Evolutionary conservation across 768 basidiomycete genomes (phyloP).

Genomic region (Hygrophoropsis aurantiaca): DNA sequence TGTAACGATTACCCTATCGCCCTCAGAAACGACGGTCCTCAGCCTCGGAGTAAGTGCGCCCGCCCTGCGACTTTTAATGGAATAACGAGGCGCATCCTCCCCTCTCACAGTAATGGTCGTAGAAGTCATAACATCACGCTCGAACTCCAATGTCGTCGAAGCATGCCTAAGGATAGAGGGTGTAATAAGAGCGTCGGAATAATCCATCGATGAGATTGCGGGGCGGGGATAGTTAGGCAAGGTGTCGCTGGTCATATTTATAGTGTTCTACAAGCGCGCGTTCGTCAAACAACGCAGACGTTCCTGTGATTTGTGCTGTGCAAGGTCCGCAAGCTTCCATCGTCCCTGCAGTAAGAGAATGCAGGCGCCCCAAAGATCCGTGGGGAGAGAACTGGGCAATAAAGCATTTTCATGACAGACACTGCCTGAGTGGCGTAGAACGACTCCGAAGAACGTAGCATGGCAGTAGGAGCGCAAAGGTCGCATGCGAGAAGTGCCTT

Average conservation of each 20-base stretch:
- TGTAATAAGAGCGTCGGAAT: background rate
- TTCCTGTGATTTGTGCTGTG: background rate
- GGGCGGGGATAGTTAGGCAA: too few species aligned
- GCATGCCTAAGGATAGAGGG: background rate
- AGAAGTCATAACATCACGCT: conserved; percentile 1
- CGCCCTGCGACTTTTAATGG: background rate
- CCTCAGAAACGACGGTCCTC: conserved; percentile 1
- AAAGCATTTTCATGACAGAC: too few species aligned
- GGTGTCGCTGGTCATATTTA: too few species aligned
- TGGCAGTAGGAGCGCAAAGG: too few species aligned
- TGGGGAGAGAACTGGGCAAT: too few species aligned
- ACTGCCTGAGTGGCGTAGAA: too few species aligned
- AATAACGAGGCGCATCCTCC: background rate
- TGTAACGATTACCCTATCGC: background rate
- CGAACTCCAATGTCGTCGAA: conserved; percentile 2
- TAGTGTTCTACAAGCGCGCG: too few species aligned
- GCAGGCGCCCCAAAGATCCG: conserved; percentile 2
- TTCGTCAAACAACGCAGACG: too few species aligned
- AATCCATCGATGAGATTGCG: background rate
- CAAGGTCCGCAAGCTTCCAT: too few species aligned
- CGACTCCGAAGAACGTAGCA: too few species aligned
- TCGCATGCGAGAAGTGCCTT: too few species aligned
- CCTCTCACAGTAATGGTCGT: conserved; percentile 1
- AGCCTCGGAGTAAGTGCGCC: background rate
- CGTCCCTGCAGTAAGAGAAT: conserved; percentile 1